Evolutionary conservation across 169 alveolate species (phyloP), one percentile per base, ranked within the genome.

Genomic region (Plasmodium berghei): DNA sequence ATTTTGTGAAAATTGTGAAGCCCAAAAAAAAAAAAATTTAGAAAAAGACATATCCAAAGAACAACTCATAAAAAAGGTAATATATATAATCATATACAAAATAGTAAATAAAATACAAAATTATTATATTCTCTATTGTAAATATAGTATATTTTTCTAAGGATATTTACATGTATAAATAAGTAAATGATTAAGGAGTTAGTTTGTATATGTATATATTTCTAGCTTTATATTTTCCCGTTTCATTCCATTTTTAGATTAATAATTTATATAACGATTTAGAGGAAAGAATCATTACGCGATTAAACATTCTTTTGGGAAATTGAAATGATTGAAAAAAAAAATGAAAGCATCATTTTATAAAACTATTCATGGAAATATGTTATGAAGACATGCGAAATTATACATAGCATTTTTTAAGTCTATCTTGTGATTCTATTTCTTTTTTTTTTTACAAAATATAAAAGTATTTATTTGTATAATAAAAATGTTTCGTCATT

Each of bases 221-320:
- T 9, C 1, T 2, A 6, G 34, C 10, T 69, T 67, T 67, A 14
- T 67, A 26, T 66, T 66, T 66, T 66, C 16, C 45, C 20, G 34
- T 24, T 52, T 20, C 42, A 9, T 40, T 12, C 16, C 45, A 20
- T 48, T 48, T 54, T 20, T 40, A 75, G 88, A 63, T 61, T 54
- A 66, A 75, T 22, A 75, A 24, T 61, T 62, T 75, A 22, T 75
- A 75, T 67, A 52, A 5, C 34, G 88, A 75, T 20, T 62, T 75
- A 55, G 88, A 75, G 54, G 64, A 52, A 18, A 66, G 67, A 48
- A 34, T 75, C 5, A 20, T 75, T 16, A 6, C 71, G 3, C 69
- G 88, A 12, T 75, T 75, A 67, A 66, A 56, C 26, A 10, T 12
- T 28, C 34, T 61, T 18, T 75, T 75, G 42, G 42, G 42, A 24